Evolutionary conservation across 2,329 filamentous ascomycete genomes (phyloP), one percentile per base, ranked within the genome.

Genomic region (Penicillium sp.): DNA sequence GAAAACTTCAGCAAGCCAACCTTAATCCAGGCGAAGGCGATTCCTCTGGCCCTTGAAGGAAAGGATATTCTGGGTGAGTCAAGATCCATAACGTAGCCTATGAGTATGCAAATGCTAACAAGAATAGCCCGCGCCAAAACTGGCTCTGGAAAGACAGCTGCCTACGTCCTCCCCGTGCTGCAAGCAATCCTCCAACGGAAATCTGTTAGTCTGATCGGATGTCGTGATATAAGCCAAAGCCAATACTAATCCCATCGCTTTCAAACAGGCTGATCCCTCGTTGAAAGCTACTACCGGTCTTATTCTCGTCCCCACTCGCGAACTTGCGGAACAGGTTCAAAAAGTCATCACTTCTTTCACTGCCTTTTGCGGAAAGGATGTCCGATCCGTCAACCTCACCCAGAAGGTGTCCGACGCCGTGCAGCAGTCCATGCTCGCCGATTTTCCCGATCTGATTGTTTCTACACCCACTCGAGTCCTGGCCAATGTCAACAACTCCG

Each of bases 81-180:
- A 14, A 14, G 10, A 4, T 5, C 2, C 11, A 8, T n/a, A 25
- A 2, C 1, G 7, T 20, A 1, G 11, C 3, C n/a, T 8, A 37
- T 4, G 35, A 28, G 4, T 5, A n/a, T 38, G 8, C 15, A 31
- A 31, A 20, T n/a, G 45, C 67, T 75, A 45, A 75, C 55, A 43
- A 47, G 43, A 61, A 45, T 62, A 83, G 93, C 92, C 56, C 92
- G 94, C 72, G 92, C 94, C 39, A 96, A 94, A 76, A 98, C 95
- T 5, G 95, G 95, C 12, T 96, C 93, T 4, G 95, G 95, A 67
- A 99, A 99, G 83, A 99, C 95, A 11, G 92, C 92, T n/a, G 94
- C 95, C 52, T 98, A 98, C 74, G 81, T 96, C 6, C 83, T 99
- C 43, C 95, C 95, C 1, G 84, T 96, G n/a, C 79, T 99, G 15